Evolutionary conservation across 2,329 filamentous ascomycete genomes (phyloP).

Genomic region (Hymenoscyphus occultus): DNA sequence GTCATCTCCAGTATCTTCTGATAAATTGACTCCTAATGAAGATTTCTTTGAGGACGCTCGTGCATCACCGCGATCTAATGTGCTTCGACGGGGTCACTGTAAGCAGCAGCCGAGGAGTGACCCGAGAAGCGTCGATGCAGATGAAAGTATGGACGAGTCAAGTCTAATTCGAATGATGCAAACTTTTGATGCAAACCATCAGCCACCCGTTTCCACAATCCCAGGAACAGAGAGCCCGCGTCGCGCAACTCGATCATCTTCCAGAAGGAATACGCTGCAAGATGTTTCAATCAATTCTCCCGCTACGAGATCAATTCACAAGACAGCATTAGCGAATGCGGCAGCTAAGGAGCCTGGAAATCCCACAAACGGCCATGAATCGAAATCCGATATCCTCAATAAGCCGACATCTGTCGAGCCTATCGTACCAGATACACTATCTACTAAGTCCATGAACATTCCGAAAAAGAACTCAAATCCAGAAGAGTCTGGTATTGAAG

Average conservation of each 20-base stretch:
- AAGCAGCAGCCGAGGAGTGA: slow-evolving; percentile 3
- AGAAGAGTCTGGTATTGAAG: not conserved
- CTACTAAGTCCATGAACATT: not conserved
- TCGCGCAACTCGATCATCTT: slow-evolving; percentile 5
- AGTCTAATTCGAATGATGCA: slow-evolving; percentile 31
- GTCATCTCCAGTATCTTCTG: slow-evolving; percentile 41
- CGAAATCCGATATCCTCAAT: not conserved
- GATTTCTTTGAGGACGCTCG: slow-evolving; percentile 32
- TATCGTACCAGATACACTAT: slow-evolving; percentile 31
- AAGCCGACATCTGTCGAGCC: not conserved
- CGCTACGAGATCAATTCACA: slow-evolving; percentile 13
- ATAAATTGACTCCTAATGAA: slow-evolving; percentile 23
- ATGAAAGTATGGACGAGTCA: slow-evolving; percentile 26
- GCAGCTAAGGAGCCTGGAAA: slow-evolving; percentile 3
- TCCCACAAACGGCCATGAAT: not conserved
- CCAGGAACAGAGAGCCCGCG: not conserved
- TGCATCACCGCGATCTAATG: slow-evolving; percentile 24
- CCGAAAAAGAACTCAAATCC: not conserved
- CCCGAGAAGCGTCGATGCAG: slow-evolving; percentile 20
- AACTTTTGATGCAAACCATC: slow-evolving; percentile 24
- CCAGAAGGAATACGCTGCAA: slow-evolving; percentile 3
- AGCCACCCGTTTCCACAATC: not conserved
- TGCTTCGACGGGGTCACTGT: not conserved
- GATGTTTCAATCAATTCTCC: not conserved
- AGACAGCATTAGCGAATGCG: slow-evolving; percentile 12